phyloP scores from a whole-genome alignment of 352 stramenopile genomes.

The Globisporangium spiculum region DNA sequence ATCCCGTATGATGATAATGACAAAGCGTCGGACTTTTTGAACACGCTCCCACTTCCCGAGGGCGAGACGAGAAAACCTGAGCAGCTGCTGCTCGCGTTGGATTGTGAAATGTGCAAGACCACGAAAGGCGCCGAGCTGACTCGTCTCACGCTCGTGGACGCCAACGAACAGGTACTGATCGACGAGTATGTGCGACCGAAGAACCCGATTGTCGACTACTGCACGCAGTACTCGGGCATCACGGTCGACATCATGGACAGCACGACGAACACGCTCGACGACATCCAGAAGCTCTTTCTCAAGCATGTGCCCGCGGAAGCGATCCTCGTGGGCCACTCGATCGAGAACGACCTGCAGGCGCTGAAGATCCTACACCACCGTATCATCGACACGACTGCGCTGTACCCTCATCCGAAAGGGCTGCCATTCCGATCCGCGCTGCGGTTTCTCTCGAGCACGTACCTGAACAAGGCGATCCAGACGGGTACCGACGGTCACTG shows the following conservation, averaged over 20 bases:
- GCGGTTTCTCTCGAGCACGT: slow-evolving; percentile 71
- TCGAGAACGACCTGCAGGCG: slow-evolving; percentile 83
- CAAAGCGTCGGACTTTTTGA: slow-evolving; percentile 38
- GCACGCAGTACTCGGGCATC: slow-evolving; percentile 85
- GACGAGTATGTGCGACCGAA: slow-evolving; percentile 80
- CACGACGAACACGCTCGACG: slow-evolving; percentile 53
- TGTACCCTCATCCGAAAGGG: slow-evolving; percentile 83
- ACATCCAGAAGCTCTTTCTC: slow-evolving; percentile 68
- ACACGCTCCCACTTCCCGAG: slow-evolving; percentile 33
- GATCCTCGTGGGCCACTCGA: slow-evolving; percentile 86
- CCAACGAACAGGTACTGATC: slow-evolving; percentile 60
- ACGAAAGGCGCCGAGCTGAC: slow-evolving; percentile 85
- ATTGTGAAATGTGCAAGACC: slow-evolving; percentile 88
- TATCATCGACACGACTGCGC: slow-evolving; percentile 75
- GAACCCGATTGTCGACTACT: slow-evolving; percentile 87
- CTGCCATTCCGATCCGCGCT: slow-evolving; percentile 75
- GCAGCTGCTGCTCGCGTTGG: slow-evolving; percentile 66
- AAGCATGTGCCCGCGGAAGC: slow-evolving; percentile 57
- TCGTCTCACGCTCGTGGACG: slow-evolving; percentile 69
- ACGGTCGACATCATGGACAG: slow-evolving; percentile 76
- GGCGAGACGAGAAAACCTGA: slow-evolving; percentile 31
- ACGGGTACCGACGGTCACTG: slow-evolving; percentile 69
- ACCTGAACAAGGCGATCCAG: slow-evolving; percentile 70
- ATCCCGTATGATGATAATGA: slow-evolving; percentile 51
- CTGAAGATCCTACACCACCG: slow-evolving; percentile 68